Conservation (phyloP, 164 flowering plant genomes). For the Houttuynia cordata region DNA sequence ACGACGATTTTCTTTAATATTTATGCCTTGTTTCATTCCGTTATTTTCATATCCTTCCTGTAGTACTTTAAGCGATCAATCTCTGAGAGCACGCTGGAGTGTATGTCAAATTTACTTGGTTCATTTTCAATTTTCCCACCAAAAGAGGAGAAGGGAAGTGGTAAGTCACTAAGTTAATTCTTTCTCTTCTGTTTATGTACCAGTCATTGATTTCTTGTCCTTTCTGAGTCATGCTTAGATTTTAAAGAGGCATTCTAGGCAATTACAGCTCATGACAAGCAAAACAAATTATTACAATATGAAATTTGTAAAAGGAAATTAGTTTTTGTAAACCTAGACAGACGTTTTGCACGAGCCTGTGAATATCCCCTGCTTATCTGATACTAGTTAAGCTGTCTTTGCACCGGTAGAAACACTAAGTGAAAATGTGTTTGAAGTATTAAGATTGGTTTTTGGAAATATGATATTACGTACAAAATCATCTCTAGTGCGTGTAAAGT, state of each 20-base stretch:
- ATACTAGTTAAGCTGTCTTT: too few relatives aligned
- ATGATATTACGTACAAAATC: background rate
- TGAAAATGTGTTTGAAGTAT: too few relatives aligned
- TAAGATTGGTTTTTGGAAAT: background rate
- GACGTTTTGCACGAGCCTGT: too few relatives aligned
- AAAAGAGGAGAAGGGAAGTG: conserved; percentile 54
- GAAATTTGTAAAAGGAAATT: too few relatives aligned
- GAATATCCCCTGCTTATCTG: too few relatives aligned
- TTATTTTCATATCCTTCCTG: conserved; percentile 8
- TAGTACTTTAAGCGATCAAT: conserved; percentile 66
- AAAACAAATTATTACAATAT: too few relatives aligned
- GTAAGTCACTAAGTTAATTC: background rate
- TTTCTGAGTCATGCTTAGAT: background rate
- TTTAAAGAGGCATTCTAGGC: background rate
- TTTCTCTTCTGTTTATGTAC: too few relatives aligned
- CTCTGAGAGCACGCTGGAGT: conserved; percentile 70
- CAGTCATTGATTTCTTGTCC: background rate
- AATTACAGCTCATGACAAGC: too few relatives aligned
- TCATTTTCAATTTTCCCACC: conserved; percentile 58
- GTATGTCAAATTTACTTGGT: conserved; percentile 57
- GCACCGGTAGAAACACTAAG: too few relatives aligned
- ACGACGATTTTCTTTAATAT: too few relatives aligned
- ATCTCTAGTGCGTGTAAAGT: background rate
- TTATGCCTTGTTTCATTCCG: background rate
- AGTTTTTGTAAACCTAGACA: too few relatives aligned